Evolutionary conservation across 768 basidiomycete species (phyloP).

Genomic region (Bullera alba): DNA sequence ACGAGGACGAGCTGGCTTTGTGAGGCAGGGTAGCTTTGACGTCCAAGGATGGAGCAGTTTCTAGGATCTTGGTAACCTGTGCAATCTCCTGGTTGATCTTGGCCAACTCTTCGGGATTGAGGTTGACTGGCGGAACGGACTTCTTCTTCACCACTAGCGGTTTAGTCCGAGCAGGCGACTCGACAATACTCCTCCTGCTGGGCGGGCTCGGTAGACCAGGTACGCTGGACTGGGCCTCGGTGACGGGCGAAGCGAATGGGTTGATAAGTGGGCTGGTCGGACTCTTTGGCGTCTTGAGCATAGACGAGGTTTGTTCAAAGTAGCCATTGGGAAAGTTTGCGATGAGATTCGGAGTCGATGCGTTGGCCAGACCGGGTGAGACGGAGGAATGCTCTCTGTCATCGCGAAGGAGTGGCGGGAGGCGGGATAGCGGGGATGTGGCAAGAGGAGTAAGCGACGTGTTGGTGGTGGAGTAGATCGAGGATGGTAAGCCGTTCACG

Average conservation of each 20-base stretch:
- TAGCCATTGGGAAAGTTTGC: slow-evolving; percentile 21
- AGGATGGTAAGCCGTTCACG: slow-evolving; percentile 45
- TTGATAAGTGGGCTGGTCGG: slow-evolving; percentile 16
- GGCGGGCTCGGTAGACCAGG: neutral
- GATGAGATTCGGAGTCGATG: slow-evolving; percentile 24
- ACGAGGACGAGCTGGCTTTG: too few species aligned
- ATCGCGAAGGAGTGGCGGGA: neutral
- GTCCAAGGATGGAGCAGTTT: neutral
- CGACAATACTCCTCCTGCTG: neutral
- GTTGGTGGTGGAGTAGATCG: slow-evolving; percentile 42
- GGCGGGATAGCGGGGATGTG: neutral
- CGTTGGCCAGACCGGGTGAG: slow-evolving; percentile 12
- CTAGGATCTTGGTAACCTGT: neutral
- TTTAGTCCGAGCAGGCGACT: too few species aligned
- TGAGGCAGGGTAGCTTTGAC: neutral
- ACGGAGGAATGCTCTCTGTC: slow-evolving; percentile 2
- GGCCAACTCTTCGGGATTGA: neutral
- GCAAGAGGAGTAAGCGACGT: too few species aligned
- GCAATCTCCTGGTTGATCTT: neutral
- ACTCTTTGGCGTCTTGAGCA: slow-evolving; percentile 7
- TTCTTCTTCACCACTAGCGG: neutral
- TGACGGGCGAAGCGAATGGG: slow-evolving; percentile 14
- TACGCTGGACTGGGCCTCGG: neutral
- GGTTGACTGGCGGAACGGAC: neutral
- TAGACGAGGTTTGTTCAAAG: slow-evolving; percentile 11